Conservation (phyloP, 2,329 filamentous ascomycete species). For the Aureobasidium sp. region DNA sequence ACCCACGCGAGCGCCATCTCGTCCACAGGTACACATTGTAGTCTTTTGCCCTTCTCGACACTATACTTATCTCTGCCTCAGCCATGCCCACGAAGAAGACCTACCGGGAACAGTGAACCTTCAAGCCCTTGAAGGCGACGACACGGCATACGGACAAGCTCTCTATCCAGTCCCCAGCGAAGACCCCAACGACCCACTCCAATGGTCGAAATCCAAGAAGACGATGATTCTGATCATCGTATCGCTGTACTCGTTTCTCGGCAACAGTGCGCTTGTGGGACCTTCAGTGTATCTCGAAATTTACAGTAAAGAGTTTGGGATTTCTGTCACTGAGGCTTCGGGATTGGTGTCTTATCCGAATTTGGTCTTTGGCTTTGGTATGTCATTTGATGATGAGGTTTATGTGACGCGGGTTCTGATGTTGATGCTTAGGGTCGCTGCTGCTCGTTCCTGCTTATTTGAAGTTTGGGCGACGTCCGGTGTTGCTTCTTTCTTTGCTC, state of each 20-base stretch:
- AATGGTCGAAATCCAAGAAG: conserved; percentile 53
- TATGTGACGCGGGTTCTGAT: background rate
- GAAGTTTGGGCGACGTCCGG: conserved; percentile 41
- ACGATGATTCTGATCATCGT: conserved; percentile 49
- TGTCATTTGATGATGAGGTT: background rate
- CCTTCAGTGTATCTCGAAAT: conserved; percentile 53
- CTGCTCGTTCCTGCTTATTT: conserved; percentile 53
- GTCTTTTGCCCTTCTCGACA: background rate
- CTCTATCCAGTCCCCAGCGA: conserved; percentile 55
- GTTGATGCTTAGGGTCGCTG: conserved; percentile 36
- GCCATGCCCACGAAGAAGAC: conserved; percentile 51
- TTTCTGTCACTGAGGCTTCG: conserved; percentile 47
- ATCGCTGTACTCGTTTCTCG: conserved; percentile 52
- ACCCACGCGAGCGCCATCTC: background rate
- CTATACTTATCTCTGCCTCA: conserved; percentile 21
- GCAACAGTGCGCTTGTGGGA: conserved; percentile 50
- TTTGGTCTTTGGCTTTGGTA: conserved; percentile 52
- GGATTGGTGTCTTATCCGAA: conserved; percentile 55
- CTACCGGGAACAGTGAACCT: conserved; percentile 53
- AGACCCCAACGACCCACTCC: conserved; percentile 55
- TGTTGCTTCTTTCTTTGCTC: conserved; percentile 37
- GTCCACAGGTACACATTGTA: conserved; percentile 6
- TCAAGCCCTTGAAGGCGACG: conserved; percentile 48
- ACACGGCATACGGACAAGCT: conserved; percentile 54
- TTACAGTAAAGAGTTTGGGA: conserved; percentile 46